Conservation (phyloP, 345 rosid genomes). For the Eutrema heterophyllum region DNA sequence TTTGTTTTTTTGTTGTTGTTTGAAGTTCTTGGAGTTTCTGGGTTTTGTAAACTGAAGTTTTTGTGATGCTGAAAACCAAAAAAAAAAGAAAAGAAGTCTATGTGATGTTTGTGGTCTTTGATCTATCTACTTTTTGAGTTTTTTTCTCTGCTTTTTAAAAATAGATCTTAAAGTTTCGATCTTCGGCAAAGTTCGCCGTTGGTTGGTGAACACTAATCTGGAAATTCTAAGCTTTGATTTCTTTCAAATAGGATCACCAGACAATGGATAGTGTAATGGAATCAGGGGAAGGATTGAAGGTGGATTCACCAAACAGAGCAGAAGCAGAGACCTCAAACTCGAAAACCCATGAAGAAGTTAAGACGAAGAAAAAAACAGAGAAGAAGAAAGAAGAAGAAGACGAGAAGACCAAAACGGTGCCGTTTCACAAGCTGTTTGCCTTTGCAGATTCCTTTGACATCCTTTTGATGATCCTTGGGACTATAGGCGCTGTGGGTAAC, state of each 20-base stretch:
- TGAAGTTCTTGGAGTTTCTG: neutral
- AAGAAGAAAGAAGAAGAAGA: constrained; percentile 13
- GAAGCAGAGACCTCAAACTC: constrained; percentile 18
- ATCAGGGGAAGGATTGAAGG: neutral
- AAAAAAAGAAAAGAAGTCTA: too few species aligned
- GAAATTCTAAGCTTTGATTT: neutral
- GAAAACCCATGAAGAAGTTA: constrained; percentile 3
- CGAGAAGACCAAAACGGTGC: constrained; percentile 27
- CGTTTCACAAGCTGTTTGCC: constrained; percentile 52
- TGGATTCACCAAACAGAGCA: constrained; percentile 1
- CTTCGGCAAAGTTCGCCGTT: neutral
- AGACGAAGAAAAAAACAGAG: neutral
- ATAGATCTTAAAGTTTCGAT: neutral
- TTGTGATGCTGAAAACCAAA: too few species aligned
- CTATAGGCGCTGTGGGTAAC: constrained; percentile 51
- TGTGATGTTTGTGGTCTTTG: neutral
- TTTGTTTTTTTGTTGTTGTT: neutral
- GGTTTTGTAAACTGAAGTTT: neutral
- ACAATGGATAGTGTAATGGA: constrained; percentile 10
- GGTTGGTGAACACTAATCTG: neutral
- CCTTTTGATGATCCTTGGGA: constrained; percentile 53
- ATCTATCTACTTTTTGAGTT: neutral
- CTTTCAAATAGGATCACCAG: neutral
- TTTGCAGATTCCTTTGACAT: constrained; percentile 55
- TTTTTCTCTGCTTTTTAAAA: neutral